A percentile compares a stretch with the other conserved stretches of the same genome.
Evolutionary conservation across 257 asterid species (phyloP).

Genomic region (Penstemon eatonii): DNA sequence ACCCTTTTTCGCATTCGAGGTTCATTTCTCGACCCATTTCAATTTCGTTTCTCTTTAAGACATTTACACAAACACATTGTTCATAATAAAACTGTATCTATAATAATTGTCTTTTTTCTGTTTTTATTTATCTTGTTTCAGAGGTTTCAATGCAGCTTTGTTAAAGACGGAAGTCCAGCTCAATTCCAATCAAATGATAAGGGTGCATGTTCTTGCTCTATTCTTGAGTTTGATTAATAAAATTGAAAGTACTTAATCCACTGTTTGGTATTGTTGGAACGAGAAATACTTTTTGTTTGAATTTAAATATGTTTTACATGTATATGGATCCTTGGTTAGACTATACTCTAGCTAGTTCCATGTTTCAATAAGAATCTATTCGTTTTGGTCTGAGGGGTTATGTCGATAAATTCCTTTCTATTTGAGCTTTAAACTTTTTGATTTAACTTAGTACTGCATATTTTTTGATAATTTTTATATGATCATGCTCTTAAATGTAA

Average conservation of each 20-base stretch:
- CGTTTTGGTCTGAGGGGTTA: slow-evolving; percentile 9
- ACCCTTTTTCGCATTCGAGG: slow-evolving; percentile 30
- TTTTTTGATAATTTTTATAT: not conserved
- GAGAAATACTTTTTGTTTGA: not conserved
- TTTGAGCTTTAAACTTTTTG: slow-evolving; percentile 6
- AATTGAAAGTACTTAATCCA: not conserved
- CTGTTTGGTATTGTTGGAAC: slow-evolving; percentile 1
- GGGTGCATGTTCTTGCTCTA: slow-evolving; percentile 39
- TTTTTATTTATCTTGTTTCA: slow-evolving; percentile 34
- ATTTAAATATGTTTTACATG: not conserved
- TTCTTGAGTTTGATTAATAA: slow-evolving; percentile 18
- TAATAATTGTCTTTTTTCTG: not conserved
- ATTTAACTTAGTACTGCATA: slow-evolving; percentile 13
- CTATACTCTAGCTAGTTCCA: not conserved
- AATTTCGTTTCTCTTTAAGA: slow-evolving; percentile 28
- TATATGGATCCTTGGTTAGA: not conserved
- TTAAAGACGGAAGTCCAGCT: slow-evolving; percentile 32
- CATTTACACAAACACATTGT: slow-evolving; percentile 46
- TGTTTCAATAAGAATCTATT: not conserved
- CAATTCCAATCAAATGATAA: slow-evolving; percentile 37
- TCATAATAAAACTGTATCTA: not conserved
- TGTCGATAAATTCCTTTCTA: not conserved
- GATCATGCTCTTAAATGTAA: slow-evolving; percentile 17
- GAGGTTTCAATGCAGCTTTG: slow-evolving; percentile 44
- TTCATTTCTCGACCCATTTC: too few species aligned